Evolutionary conservation across 176 grass and related monocot species (phyloP).

Genomic region (Poa annua): DNA sequence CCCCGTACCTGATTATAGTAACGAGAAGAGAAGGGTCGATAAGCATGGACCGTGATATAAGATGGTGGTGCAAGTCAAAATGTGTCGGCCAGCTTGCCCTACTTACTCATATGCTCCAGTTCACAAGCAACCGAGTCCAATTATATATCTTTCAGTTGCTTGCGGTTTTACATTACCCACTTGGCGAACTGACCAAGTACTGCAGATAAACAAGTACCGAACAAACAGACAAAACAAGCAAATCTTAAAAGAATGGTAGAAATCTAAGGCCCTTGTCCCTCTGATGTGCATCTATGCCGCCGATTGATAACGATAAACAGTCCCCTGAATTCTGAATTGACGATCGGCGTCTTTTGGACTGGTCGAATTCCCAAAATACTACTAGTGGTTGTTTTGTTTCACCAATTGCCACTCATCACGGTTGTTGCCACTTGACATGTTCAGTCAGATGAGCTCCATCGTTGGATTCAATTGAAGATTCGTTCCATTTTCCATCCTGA

Average conservation of each 20-base stretch:
- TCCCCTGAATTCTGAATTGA: too few species aligned
- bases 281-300: background rate
- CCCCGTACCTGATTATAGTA: slow-evolving; percentile 20
- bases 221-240: slow-evolving; percentile 29
- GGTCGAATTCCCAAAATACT: too few species aligned
- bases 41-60: slow-evolving; percentile 22
- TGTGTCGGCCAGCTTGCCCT: slow-evolving; percentile 7
- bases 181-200: slow-evolving; percentile 3
- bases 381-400: background rate
- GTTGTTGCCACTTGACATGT: slow-evolving; percentile 21
- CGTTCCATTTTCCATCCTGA: too few species aligned
- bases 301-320: too few species aligned
- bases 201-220: background rate
- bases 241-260: slow-evolving; percentile 9
- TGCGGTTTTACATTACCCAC: background rate
- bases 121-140: slow-evolving; percentile 3
- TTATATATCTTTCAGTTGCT: background rate
- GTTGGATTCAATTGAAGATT: too few species aligned
- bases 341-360: too few species aligned
- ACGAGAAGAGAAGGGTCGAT: background rate
- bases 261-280: background rate
- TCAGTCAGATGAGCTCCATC: too few species aligned
- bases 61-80: slow-evolving; percentile 26
- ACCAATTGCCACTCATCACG: background rate
- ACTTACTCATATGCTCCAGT: background rate